phyloP scores from a whole-genome alignment of 352 stramenopile genomes.

The Globisporangium camurandrum region DNA sequence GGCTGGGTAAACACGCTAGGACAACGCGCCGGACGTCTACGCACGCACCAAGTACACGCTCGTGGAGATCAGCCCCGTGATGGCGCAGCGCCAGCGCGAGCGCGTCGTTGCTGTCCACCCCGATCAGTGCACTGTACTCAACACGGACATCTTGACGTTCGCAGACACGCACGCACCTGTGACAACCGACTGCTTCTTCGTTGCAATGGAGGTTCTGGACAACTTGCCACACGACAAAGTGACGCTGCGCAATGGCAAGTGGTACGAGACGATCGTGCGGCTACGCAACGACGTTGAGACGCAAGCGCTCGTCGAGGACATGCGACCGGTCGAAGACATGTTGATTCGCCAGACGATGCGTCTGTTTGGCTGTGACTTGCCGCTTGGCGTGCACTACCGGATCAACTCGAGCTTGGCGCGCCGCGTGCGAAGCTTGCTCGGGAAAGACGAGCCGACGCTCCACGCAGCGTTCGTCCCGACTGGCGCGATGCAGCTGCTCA shows the following conservation, averaged over 20 bases:
- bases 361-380: slow-evolving; percentile 67
- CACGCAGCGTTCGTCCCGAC: slow-evolving; percentile 84
- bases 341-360: slow-evolving; percentile 69
- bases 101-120: slow-evolving; percentile 53
- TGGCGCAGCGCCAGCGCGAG: slow-evolving; percentile 72
- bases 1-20: too few species aligned
- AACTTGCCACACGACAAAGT: slow-evolving; percentile 91
- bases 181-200: slow-evolving; percentile 61
- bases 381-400: slow-evolving; percentile 53
- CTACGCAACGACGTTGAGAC: slow-evolving; percentile 9
- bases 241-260: slow-evolving; percentile 58
- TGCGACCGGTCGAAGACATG: slow-evolving; percentile 50
- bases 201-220: slow-evolving; percentile 87
- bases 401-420: slow-evolving; percentile 46
- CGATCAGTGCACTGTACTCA: slow-evolving; percentile 60
- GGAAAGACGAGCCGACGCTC: slow-evolving; percentile 39
- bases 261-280: slow-evolving; percentile 64
- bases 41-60: slow-evolving; percentile 79
- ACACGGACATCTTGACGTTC: slow-evolving; percentile 77
- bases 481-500: slow-evolving; percentile 79
- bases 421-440: slow-evolving; percentile 39
- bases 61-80: slow-evolving; percentile 84
- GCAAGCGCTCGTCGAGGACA: slow-evolving; percentile 38
- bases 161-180: slow-evolving; percentile 43
- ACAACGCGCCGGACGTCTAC: slow-evolving; percentile 73